These are phyloP conservation scores for Leucogyrophana mollusca DNA, from an alignment of 768 basidiomycete species.

Conservation along the genomic window DNA sequence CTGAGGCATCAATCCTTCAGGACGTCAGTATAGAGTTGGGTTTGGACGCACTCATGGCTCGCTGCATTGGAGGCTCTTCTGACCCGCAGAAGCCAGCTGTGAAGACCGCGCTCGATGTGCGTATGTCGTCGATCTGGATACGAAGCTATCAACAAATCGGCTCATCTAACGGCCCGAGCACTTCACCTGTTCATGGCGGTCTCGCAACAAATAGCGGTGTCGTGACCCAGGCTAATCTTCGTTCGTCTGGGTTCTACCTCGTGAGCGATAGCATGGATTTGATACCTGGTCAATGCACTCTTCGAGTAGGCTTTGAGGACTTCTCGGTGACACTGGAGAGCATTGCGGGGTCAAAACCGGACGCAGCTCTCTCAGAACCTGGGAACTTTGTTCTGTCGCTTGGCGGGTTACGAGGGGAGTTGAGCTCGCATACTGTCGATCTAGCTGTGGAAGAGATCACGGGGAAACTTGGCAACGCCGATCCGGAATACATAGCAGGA, in stretches of 20 bases:
- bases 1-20: conserved; percentile 21
- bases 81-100: conserved; percentile 15
- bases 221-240: too few species aligned
- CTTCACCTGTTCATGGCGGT: neutral
- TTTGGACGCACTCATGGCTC: conserved; percentile 42
- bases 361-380: conserved; percentile 4
- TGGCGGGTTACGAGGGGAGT: conserved; percentile 16
- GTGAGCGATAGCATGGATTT: neutral
- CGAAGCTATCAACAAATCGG: conserved; percentile 47
- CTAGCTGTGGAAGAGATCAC: conserved; percentile 21
- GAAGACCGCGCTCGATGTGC: conserved; percentile 39
- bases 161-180: neutral
- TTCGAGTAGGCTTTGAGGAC: conserved; percentile 14
- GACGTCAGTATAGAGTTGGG: conserved; percentile 35
- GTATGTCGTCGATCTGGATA: conserved; percentile 38
- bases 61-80: conserved; percentile 34
- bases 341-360: neutral
- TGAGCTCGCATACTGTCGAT: conserved; percentile 6
- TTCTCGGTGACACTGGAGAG: conserved; percentile 13
- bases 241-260: conserved; percentile 1
- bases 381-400: conserved; percentile 20
- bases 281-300: conserved; percentile 1
- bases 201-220: too few species aligned
- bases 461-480: conserved; percentile 26
- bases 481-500: conserved; percentile 26